Percentiles rank a stretch among this genome's conserved stretches.
These are phyloP conservation scores for Xylaria sp. DNA, from an alignment of 2,329 filamentous ascomycete species.

Conservation along the genomic window DNA sequence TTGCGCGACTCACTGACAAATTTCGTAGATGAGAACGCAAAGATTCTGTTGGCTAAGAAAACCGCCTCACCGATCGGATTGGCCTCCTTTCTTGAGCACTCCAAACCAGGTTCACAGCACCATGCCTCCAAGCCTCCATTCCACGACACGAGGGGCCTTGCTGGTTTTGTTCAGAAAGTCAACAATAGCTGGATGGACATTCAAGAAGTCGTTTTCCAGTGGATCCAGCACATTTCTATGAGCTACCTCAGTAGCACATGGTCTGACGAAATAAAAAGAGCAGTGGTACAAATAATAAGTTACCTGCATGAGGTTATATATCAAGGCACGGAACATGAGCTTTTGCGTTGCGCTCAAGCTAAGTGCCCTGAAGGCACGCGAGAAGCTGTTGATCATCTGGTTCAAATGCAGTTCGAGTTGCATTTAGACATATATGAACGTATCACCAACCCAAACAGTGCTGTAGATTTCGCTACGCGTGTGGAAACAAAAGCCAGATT, in stretches of 20 bases:
- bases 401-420: slow-evolving; percentile 71
- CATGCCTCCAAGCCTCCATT: slow-evolving; percentile 60
- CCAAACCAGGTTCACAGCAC: slow-evolving; percentile 66
- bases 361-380: slow-evolving; percentile 39
- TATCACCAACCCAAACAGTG: slow-evolving; percentile 67
- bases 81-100: slow-evolving; percentile 72
- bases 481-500: slow-evolving; percentile 63
- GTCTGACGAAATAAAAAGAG: slow-evolving; percentile 67
- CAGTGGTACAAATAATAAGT: slow-evolving; percentile 67
- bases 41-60: slow-evolving; percentile 64
- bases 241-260: slow-evolving; percentile 67
- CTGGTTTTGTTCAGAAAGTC: slow-evolving; percentile 61
- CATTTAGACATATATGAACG: slow-evolving; percentile 71
- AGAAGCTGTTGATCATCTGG: slow-evolving; percentile 56
- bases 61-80: slow-evolving; percentile 64
- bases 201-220: slow-evolving; percentile 69
- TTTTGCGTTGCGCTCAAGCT: slow-evolving; percentile 47
- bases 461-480: slow-evolving; percentile 61
- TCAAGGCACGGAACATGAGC: slow-evolving; percentile 57
- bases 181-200: slow-evolving; percentile 64
- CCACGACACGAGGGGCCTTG: slow-evolving; percentile 64
- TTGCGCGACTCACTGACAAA: slow-evolving; percentile 60
- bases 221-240: slow-evolving; percentile 61
- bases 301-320: slow-evolving; percentile 65
- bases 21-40: slow-evolving; percentile 66